Evolutionary conservation across 164 flowering plant genomes (phyloP).

Genomic region (Houttuynia cordata): DNA sequence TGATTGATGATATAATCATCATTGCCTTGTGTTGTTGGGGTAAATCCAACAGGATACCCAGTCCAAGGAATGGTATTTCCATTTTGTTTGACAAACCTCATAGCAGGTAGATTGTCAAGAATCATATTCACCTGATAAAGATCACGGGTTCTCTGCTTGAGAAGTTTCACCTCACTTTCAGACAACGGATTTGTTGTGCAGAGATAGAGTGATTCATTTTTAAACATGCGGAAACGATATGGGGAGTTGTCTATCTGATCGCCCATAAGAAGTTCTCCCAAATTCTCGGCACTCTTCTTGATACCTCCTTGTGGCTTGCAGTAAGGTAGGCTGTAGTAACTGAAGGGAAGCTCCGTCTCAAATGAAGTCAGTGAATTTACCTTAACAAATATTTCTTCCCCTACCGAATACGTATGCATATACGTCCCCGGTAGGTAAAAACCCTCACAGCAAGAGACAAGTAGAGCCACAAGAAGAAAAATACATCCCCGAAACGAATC

Average conservation of each 20-base stretch:
- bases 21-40: conserved; percentile 1
- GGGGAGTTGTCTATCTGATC: conserved; percentile 28
- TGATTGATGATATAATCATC: conserved; percentile 33
- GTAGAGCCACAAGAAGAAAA: not conserved
- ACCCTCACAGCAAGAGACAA: not conserved
- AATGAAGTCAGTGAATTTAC: conserved; percentile 28
- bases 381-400: conserved; percentile 12
- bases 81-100: conserved; percentile 23
- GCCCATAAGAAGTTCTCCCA: conserved; percentile 27
- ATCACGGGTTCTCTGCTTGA: conserved; percentile 24
- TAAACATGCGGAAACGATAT: conserved; percentile 18
- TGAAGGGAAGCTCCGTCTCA: conserved; percentile 25
- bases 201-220: conserved; percentile 17
- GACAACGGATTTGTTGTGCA: conserved; percentile 16
- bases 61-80: conserved; percentile 29
- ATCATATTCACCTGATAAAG: conserved; percentile 42
- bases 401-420: conserved; percentile 17
- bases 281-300: conserved; percentile 22
- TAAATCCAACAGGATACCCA: conserved; percentile 30
- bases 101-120: conserved; percentile 35
- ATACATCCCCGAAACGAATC: not conserved
- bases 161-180: conserved; percentile 16
- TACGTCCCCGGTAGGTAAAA: conserved; percentile 26
- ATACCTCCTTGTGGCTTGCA: conserved; percentile 17
- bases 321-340: conserved; percentile 21